A percentile compares a stretch with the other conserved stretches of the same genome.
Evolutionary conservation across 2,329 filamentous ascomycete species (phyloP).

Genomic region (Hymenoscyphus infarciens): DNA sequence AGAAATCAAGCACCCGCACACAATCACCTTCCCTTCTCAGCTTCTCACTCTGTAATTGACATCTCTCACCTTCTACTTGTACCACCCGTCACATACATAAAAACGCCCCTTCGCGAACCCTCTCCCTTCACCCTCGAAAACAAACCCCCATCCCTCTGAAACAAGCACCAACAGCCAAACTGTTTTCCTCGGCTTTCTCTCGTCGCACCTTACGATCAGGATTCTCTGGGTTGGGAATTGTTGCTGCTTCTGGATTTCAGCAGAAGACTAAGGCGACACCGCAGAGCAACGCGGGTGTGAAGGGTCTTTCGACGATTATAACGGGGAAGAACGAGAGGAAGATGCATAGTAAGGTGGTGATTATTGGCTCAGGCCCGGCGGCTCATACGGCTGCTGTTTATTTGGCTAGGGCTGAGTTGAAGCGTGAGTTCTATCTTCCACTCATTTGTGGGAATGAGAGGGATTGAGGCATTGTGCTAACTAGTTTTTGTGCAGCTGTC

Average conservation of each 20-base stretch:
- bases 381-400: conserved; percentile 98
- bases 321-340: conserved; percentile 44
- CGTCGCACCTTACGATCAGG: conserved; percentile 69
- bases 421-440: conserved; percentile 48
- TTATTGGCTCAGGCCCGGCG: conserved; percentile 91
- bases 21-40: conserved; percentile 13
- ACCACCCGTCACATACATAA: background rate
- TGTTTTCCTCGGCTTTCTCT: conserved; percentile 84
- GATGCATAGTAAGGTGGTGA: conserved; percentile 93
- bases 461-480: conserved; percentile 31
- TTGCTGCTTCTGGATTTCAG: conserved; percentile 62
- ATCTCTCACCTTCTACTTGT: background rate
- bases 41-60: background rate
- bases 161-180: conserved; percentile 60
- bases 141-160: background rate
- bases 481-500: conserved; percentile 52
- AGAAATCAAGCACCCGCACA: conserved; percentile 24
- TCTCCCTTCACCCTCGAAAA: background rate
- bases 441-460: background rate
- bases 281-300: conserved; percentile 16
- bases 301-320: conserved; percentile 19
- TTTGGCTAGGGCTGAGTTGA: conserved; percentile 87
- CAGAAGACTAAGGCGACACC: conserved; percentile 48
- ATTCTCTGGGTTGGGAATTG: conserved; percentile 68
- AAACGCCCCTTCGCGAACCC: background rate